Evolutionary conservation across 257 asterid species (phyloP), one percentile per base, ranked within the genome.

Genomic region (Eustoma russellianum): DNA sequence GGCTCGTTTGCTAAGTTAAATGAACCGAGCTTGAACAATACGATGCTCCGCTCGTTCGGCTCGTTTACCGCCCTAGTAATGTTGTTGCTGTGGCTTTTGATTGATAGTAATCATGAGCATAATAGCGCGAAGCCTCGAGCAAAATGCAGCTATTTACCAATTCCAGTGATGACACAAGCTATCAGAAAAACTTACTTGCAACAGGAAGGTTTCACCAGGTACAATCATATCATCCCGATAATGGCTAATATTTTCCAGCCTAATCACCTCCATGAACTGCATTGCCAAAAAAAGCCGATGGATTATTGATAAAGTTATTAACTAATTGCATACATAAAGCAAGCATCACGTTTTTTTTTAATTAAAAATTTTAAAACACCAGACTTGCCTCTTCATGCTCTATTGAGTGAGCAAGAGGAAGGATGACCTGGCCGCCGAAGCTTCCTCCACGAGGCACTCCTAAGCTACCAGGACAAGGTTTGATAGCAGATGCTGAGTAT

Each of bases 181-280:
- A 13, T 8, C 2, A 17, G 12, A 11, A 33, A 41, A 46, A 64
- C 89, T 59, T 75, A 91, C 98, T 76, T 92, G 98, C 70, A 92
- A 74, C 70, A 92, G 86, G 77, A 92, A 92, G 70, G 82, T 80
- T 62, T 87, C 98, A 41, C 74, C 78, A 49, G 98, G 93, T 80
- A 83, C 81, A 17, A 85, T 74, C 72, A 83, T 64, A 38, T 88
- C 94, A 15, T 88, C 93, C 53, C 77, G 82, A 62, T 74, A 84
- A 48, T 80, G 92, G 9, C 83, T 56, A 77, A 79, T 79, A 50
- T 82, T 88, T 75, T 88, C 99, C 75, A 92, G 86, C 70, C 89
- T 85, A 57, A 92, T 80, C 70, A 92, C 99, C 82, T 92, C 99
- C 97, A 88, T 85, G 56, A 88, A 88, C 99, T 91, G 76, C 59